Percentiles rank a stretch among this genome's conserved stretches.
Conservation (phyloP, 139 green algal species). For the Chlorella sorokiniana region DNA sequence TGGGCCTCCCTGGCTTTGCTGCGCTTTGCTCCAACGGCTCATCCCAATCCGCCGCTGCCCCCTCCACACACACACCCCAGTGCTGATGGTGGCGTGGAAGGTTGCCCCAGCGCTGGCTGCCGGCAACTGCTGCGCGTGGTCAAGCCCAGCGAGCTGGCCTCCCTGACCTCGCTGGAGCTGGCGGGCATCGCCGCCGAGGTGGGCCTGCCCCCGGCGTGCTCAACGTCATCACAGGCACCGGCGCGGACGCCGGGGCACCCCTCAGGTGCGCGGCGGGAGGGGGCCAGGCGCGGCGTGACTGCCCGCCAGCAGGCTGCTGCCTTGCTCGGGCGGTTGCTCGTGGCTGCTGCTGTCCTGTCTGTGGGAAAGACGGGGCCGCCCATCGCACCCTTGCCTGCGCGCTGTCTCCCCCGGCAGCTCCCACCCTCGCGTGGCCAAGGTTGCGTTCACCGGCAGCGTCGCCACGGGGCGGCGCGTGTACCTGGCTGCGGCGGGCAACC, state of each 20-base stretch:
- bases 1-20: background rate
- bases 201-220: constrained; percentile 80
- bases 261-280: constrained; percentile 46
- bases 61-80: constrained; percentile 14
- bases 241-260: constrained; percentile 60
- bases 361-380: too few relatives aligned
- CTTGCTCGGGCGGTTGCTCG: too few relatives aligned
- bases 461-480: constrained; percentile 71
- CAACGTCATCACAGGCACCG: constrained; percentile 77
- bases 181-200: constrained; percentile 65
- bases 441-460: constrained; percentile 86
- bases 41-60: background rate
- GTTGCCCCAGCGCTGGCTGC: constrained; percentile 89
- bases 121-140: constrained; percentile 78
- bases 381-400: background rate
- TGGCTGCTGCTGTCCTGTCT: too few relatives aligned
- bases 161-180: constrained; percentile 86
- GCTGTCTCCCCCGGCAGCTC: constrained; percentile 43
- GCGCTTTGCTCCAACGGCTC: background rate
- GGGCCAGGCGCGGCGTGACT: background rate
- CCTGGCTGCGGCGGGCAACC: constrained; percentile 69
- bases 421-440: constrained; percentile 78
- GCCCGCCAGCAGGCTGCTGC: too few relatives aligned
- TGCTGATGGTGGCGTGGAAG: constrained; percentile 72
- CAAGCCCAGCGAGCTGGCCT: constrained; percentile 86